A percentile compares a stretch with the other conserved stretches of the same genome.
phyloP scores from a whole-genome alignment of 1,284 basidiomycete genomes.

The Microstroma glucosiphilum region DNA sequence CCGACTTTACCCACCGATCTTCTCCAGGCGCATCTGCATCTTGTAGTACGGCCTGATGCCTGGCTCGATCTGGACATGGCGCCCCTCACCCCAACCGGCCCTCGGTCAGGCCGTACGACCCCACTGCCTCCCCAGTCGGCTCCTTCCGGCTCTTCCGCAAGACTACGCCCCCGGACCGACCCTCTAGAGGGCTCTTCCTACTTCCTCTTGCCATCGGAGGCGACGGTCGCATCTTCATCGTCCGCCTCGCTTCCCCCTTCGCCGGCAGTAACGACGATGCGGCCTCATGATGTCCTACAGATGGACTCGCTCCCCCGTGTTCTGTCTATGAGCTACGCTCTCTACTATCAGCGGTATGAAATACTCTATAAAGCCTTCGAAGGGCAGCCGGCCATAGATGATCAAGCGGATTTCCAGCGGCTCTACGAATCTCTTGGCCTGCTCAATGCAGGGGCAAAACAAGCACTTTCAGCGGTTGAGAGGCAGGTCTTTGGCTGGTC shows the following conservation, averaged over 20 bases:
- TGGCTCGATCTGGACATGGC: constrained; percentile 16
- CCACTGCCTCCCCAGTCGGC: not conserved
- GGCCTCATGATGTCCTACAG: no score
- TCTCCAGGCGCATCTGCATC: constrained; percentile 24
- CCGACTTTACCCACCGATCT: no score
- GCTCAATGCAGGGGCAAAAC: no score
- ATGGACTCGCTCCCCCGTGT: not conserved
- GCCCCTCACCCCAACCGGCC: constrained; percentile 7
- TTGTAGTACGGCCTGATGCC: constrained; percentile 40
- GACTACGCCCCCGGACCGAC: not conserved
- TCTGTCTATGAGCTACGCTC: not conserved
- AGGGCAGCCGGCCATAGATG: not conserved
- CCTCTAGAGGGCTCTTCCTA: constrained; percentile 10
- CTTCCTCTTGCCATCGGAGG: constrained; percentile 2
- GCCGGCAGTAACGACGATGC: not conserved
- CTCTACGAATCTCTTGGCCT: no score
- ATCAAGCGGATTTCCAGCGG: no score
- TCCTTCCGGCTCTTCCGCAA: not conserved
- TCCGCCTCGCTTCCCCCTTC: not conserved
- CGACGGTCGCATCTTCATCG: no score
- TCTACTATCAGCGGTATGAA: constrained; percentile 8
- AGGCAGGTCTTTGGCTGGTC: no score
- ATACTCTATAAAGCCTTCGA: constrained; percentile 6
- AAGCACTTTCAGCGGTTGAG: no score
- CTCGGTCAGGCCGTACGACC: not conserved